Base-by-base conservation (phyloP, 148 eudicot species). In the Pharnaceum exiguum region DNA sequence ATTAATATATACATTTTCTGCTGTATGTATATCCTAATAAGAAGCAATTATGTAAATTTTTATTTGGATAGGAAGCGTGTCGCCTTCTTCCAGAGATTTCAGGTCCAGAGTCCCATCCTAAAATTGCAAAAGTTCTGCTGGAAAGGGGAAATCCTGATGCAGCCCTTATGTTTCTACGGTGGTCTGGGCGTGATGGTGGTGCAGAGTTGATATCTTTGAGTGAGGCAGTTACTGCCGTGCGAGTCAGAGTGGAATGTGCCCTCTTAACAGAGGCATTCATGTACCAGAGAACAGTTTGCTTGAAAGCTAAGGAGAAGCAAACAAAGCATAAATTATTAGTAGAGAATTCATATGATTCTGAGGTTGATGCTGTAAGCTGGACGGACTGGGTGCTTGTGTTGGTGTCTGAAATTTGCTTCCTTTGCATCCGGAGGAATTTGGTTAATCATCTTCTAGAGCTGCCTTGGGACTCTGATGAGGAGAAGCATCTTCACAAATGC, bases 111-210 rank as follows among this genome's bases (percentile, higher is more conserved):
- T 78, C 90, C 51, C 99, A 93, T 75, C 99, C 99, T 47, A 93
- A 93, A 73, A 82, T 93, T 48, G 91, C 91, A 37, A 82, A 80
- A 76, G 87, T 82, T 62, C 70, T 93, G 58, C 68, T 93, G 55
- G 95, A 93, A 72, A 82, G 96, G 72, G 75, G 78, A 67, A 73
- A 79, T 72, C 85, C 96, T 51, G 90, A 93, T 78, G 81, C 91
- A 60, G 96, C 99, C 57, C 90, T 93, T 67, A 93, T 89, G 99
- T 87, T 82, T 75, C 67, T 93, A 67, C 80, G 99, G 55, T 93
- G 90, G 91, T 83, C 83, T 56, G 95, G 99, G 35, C 77, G 64
- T 71, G 99, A 93, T 68, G 77, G 78, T 58, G 81, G 83, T 45
- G 53, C 89, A 54, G 69, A 77, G 52, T 60, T 75, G 59, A 59